Percentiles rank a stretch among this genome's conserved stretches.
Evolutionary conservation across 129 eudicot species (phyloP).

Genomic region (sunflower (Helianthus annuus)): DNA sequence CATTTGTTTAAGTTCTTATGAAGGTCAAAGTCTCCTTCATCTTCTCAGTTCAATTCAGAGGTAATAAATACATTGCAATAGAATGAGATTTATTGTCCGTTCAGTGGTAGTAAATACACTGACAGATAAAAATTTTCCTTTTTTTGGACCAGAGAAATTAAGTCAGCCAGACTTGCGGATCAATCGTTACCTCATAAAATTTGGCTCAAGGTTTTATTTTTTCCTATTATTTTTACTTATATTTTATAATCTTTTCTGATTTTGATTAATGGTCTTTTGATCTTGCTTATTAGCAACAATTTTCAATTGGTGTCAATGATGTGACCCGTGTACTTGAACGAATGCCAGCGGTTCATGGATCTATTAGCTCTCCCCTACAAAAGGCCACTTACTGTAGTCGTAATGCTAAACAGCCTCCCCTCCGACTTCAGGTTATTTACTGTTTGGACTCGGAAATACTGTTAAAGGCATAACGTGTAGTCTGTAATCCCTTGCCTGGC

Average conservation of each 20-base stretch:
- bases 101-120: not conserved
- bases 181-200: constrained; percentile 53
- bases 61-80: constrained; percentile 28
- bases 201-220: constrained; percentile 62
- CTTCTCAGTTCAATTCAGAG: constrained; percentile 61
- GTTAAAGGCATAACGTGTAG: not conserved
- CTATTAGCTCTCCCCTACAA: constrained; percentile 20
- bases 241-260: not conserved
- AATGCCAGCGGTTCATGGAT: constrained; percentile 45
- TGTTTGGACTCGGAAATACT: not conserved
- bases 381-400: not conserved
- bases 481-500: no score
- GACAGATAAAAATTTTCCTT: constrained; percentile 4
- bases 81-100: not conserved
- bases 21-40: constrained; percentile 54
- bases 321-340: constrained; percentile 86
- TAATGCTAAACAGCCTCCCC: constrained; percentile 19
- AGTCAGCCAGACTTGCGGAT: constrained; percentile 45
- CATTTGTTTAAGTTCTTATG: constrained; percentile 42
- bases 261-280: not conserved
- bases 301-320: constrained; percentile 79
- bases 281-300: constrained; percentile 56
- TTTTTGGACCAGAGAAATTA: constrained; percentile 49
- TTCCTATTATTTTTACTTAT: not conserved
- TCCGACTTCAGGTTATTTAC: constrained; percentile 27